Evolutionary conservation across 176 grass and related monocot species (phyloP).

Genomic region (Raddia distichophylla): DNA sequence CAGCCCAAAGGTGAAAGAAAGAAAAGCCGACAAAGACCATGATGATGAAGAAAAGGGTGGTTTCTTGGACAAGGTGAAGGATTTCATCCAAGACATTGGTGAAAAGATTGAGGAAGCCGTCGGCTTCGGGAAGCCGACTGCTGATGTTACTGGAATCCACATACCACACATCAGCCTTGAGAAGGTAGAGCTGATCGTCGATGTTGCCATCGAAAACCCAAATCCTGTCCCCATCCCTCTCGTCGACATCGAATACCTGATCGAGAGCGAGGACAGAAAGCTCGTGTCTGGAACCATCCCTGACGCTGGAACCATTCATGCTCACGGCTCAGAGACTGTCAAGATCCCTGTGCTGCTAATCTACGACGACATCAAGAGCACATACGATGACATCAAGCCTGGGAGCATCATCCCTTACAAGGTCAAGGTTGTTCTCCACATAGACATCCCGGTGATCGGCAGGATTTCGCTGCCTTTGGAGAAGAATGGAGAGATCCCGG

Average conservation of each 20-base stretch:
- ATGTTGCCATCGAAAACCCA: slow-evolving; percentile 57
- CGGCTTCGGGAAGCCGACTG: slow-evolving; percentile 62
- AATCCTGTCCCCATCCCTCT: slow-evolving; percentile 78
- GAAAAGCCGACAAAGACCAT: slow-evolving; percentile 36
- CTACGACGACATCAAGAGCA: slow-evolving; percentile 67
- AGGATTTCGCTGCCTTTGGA: slow-evolving; percentile 79
- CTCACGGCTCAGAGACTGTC: slow-evolving; percentile 65
- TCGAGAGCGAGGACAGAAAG: slow-evolving; percentile 69
- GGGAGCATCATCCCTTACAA: slow-evolving; percentile 90
- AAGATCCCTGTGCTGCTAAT: slow-evolving; percentile 61
- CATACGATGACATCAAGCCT: slow-evolving; percentile 71
- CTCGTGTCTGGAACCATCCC: slow-evolving; percentile 71
- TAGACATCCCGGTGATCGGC: slow-evolving; percentile 77
- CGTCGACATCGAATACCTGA: slow-evolving; percentile 62
- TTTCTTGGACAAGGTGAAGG: slow-evolving; percentile 76
- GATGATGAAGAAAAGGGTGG: slow-evolving; percentile 39
- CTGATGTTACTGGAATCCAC: slow-evolving; percentile 55
- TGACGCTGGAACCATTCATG: slow-evolving; percentile 73
- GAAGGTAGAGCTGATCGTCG: slow-evolving; percentile 59
- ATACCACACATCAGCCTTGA: slow-evolving; percentile 65
- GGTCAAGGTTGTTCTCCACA: slow-evolving; percentile 61
- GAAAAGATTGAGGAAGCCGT: slow-evolving; percentile 74
- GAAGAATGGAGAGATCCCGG: slow-evolving; percentile 83
- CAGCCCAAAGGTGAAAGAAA: slow-evolving; percentile 47
- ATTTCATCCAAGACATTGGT: slow-evolving; percentile 71